These are phyloP conservation scores for Avena insularis DNA, from an alignment of 176 grass and related monocot species.

Conservation along the genomic window DNA sequence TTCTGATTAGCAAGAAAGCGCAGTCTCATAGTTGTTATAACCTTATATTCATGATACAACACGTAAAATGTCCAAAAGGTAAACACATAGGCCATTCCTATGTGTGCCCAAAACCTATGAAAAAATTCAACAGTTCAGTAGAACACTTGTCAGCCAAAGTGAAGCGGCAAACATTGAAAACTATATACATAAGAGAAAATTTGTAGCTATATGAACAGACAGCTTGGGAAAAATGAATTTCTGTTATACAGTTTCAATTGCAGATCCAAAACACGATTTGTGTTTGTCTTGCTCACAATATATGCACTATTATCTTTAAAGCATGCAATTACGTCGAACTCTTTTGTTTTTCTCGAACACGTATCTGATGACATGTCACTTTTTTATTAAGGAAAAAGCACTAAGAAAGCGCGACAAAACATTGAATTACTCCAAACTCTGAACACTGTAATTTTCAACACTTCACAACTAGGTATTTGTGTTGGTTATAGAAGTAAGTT, in stretches of 20 bases:
- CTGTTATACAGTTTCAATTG: not conserved
- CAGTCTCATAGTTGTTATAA: constrained; percentile 86
- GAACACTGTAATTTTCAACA: not conserved
- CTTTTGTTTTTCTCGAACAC: not conserved
- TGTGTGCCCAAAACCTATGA: constrained; percentile 82
- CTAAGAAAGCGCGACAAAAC: not conserved
- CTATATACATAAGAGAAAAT: constrained; percentile 26
- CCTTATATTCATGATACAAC: constrained; percentile 87
- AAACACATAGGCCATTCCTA: constrained; percentile 79
- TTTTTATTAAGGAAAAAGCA: not conserved
- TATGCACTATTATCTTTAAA: constrained; percentile 5
- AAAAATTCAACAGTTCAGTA: constrained; percentile 33
- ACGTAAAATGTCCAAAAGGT: constrained; percentile 85
- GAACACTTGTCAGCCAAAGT: constrained; percentile 30
- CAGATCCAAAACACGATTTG: not conserved
- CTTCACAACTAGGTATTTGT: constrained; percentile 18
- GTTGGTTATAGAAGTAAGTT: constrained; percentile 14
- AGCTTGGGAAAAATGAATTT: constrained; percentile 9
- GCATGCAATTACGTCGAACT: not conserved
- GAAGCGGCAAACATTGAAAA: not conserved
- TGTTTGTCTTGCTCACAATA: constrained; percentile 20
- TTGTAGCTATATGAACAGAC: constrained; percentile 25
- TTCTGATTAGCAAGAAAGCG: constrained; percentile 86
- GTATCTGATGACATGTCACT: not conserved
- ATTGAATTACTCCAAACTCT: constrained; percentile 15